These are phyloP conservation scores for Crassisporium funariophilum DNA, from an alignment of 768 basidiomycete genomes.

Conservation along the genomic window DNA sequence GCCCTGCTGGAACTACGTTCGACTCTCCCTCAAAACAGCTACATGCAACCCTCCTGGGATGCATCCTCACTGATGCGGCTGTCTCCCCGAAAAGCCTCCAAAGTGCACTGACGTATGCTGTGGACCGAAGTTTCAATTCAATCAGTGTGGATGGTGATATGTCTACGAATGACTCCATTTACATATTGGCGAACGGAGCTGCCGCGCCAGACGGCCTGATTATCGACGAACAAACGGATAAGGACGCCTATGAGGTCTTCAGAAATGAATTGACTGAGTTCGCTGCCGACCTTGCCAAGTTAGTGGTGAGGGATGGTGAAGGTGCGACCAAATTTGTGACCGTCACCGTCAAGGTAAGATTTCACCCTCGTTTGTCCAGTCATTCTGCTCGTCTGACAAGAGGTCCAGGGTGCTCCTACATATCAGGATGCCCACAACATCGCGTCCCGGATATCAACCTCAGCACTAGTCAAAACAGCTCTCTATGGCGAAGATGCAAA, in stretches of 20 bases:
- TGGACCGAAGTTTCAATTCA: slow-evolving; percentile 93
- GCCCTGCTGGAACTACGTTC: slow-evolving; percentile 51
- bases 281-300: slow-evolving; percentile 85
- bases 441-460: slow-evolving; percentile 90
- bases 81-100: slow-evolving; percentile 82
- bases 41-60: slow-evolving; percentile 94
- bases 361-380: neutral
- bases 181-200: slow-evolving; percentile 91
- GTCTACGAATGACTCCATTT: slow-evolving; percentile 96
- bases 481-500: slow-evolving; percentile 96
- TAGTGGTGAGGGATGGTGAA: slow-evolving; percentile 96
- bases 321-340: slow-evolving; percentile 99
- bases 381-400: slow-evolving; percentile 7
- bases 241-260: slow-evolving; percentile 69
- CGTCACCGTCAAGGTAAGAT: slow-evolving; percentile 81
- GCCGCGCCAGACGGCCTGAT: slow-evolving; percentile 53
- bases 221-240: slow-evolving; percentile 67
- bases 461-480: slow-evolving; percentile 93
- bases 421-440: slow-evolving; percentile 89
- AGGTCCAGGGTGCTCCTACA: slow-evolving; percentile 79
- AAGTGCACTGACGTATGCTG: slow-evolving; percentile 85
- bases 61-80: slow-evolving; percentile 90
- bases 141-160: slow-evolving; percentile 98
- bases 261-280: slow-evolving; percentile 81
- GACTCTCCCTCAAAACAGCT: slow-evolving; percentile 50